Base-by-base conservation (phyloP, 1,284 basidiomycete species). In the Naganishia liquefaciens region DNA sequence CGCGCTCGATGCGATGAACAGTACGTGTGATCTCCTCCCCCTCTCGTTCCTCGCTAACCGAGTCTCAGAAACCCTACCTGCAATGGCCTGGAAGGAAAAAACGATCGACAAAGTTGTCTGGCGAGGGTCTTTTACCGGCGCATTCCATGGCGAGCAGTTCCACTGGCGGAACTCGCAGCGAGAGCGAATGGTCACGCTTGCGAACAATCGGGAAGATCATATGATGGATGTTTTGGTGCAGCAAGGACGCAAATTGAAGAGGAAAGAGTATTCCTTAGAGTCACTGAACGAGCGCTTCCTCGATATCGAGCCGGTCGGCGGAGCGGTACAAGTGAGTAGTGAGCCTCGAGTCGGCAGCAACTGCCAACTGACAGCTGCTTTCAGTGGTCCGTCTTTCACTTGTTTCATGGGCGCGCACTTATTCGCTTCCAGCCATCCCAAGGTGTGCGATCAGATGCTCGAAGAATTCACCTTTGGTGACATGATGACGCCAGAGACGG, bases 81-180 rank as follows among this genome's bases (percentile, higher is more conserved):
- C 64, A 10, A 64, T 72, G 3, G 57, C 68, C 13, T 81, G 79
- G 79, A 71, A 74, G 46, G 69, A 77, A 30, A 80, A 80, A 69
- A 66, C 65, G 25, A 58, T 73, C 62, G 63, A 67, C 64, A 77
- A 76, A 64, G 72, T 74, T 3, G 75, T 76, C 58, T 77, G 75
- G 79, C 75, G 80, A 44, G 80, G 80, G 3, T 75, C 79, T 37
- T 75, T 79, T 5, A 81, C 80, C 3, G 80, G 80, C 52, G 69
- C 77, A 7, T 74, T 69, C 62, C 79, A 79, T 70, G 71, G 71
- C 60, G 73, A 75, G 30, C 61, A 67, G 17, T 72, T 68, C 3
- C 72, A 73, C 28, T 81, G 80, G 80, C 69, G 75, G 2, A 67
- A 69, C 13, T 74, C 75, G 2, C 80, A 80, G 62, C 75, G 80